Evolutionary conservation across 2,329 filamentous ascomycete species (phyloP).

Genomic region (Trichoderma pleuroti): DNA sequence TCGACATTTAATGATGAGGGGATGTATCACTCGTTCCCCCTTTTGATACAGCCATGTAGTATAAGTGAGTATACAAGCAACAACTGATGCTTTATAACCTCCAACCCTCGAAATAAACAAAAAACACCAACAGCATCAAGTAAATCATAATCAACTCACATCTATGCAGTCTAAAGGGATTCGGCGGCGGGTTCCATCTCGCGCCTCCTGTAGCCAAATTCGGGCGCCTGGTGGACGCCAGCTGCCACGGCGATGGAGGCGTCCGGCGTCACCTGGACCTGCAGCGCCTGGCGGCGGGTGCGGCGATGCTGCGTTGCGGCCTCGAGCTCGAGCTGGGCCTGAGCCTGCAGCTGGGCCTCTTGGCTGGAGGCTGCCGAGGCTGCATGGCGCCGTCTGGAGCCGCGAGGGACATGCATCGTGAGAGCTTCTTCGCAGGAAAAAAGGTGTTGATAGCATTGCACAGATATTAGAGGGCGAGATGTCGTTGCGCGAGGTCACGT

Average conservation of each 20-base stretch:
- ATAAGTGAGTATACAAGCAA: background rate
- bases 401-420: slow-evolving; percentile 31
- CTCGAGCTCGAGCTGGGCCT: slow-evolving; percentile 17
- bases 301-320: slow-evolving; percentile 10
- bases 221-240: slow-evolving; percentile 22
- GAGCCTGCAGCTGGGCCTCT: slow-evolving; percentile 14
- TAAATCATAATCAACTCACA: slow-evolving; percentile 27
- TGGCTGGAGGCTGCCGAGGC: slow-evolving; percentile 24
- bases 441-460: background rate
- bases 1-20: background rate
- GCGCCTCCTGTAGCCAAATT: slow-evolving; percentile 25
- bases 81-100: background rate
- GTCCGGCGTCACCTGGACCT: slow-evolving; percentile 19
- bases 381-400: slow-evolving; percentile 32
- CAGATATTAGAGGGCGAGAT: background rate
- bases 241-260: slow-evolving; percentile 4
- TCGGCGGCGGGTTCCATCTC: slow-evolving; percentile 26
- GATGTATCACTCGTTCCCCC: background rate
- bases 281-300: slow-evolving; percentile 19
- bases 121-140: background rate
- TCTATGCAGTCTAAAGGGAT: slow-evolving; percentile 38
- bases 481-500: slow-evolving; percentile 2
- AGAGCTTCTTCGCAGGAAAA: background rate
- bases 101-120: background rate
- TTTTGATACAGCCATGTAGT: background rate